Evolutionary conservation across 1,139 yeast genomes (phyloP).

Genomic region (Saccharomycopsis hybrid): DNA sequence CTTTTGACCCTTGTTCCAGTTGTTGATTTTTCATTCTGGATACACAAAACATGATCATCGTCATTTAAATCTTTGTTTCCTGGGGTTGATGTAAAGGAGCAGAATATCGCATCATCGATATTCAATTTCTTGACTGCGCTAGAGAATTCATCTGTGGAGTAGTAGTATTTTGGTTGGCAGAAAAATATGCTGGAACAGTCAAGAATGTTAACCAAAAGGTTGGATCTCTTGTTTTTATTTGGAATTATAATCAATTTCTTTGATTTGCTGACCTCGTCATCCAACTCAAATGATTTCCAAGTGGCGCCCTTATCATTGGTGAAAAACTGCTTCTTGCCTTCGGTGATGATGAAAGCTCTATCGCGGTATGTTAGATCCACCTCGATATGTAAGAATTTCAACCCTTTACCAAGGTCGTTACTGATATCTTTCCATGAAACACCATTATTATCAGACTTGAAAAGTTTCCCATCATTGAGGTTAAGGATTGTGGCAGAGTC

Average conservation of each 20-base stretch:
- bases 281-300: constrained; percentile 43
- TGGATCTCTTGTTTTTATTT: constrained; percentile 38
- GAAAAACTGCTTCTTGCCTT: constrained; percentile 38
- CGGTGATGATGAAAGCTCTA: constrained; percentile 49
- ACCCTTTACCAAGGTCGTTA: constrained; percentile 26
- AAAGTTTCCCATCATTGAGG: constrained; percentile 31
- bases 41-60: constrained; percentile 45
- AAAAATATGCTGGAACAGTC: constrained; percentile 32
- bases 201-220: constrained; percentile 35
- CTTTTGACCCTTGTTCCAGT: constrained; percentile 39
- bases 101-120: constrained; percentile 32
- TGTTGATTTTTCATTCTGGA: constrained; percentile 36
- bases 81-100: constrained; percentile 39
- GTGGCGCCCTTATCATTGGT: constrained; percentile 53
- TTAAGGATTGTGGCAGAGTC: constrained; percentile 47
- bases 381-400: constrained; percentile 29
- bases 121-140: constrained; percentile 34
- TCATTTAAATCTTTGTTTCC: constrained; percentile 19
- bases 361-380: constrained; percentile 41
- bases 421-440: constrained; percentile 40
- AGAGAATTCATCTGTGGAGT: constrained; percentile 50
- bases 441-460: constrained; percentile 54
- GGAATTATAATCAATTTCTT: constrained; percentile 32
- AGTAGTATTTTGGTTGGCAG: constrained; percentile 38
- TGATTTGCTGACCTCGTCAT: not conserved